phyloP scores from a whole-genome alignment of 495 filamentous ascomycete species.

The Hypoxylon trugodes region DNA sequence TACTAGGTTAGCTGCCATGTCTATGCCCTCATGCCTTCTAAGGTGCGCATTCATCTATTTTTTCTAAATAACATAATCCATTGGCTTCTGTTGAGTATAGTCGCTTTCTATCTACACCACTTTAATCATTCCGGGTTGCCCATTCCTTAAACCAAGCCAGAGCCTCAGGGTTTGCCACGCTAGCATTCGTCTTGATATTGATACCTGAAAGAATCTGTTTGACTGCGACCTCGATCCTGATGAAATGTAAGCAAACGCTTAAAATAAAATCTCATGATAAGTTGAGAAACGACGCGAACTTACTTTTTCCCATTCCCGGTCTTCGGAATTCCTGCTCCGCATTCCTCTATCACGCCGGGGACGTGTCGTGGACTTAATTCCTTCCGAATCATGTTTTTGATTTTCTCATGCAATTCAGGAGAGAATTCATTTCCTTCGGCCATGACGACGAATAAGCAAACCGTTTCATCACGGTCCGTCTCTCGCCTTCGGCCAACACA shows the following conservation, averaged over 20 bases:
- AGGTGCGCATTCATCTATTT: not conserved
- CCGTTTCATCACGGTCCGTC: constrained; percentile 80
- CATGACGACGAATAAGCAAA: constrained; percentile 87
- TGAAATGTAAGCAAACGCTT: constrained; percentile 2
- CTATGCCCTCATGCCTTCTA: not conserved
- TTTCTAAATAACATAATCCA: too few species aligned
- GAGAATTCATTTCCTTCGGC: constrained; percentile 59
- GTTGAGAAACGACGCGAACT: constrained; percentile 26
- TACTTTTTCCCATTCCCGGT: constrained; percentile 93
- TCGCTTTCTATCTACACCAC: not conserved
- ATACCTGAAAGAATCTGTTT: constrained; percentile 93
- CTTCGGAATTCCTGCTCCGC: constrained; percentile 78
- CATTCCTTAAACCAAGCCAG: constrained; percentile 85
- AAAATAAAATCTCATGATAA: not conserved
- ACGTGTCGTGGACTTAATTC: constrained; percentile 89
- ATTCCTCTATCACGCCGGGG: constrained; percentile 79
- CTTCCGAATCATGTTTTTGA: constrained; percentile 70
- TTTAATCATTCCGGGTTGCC: constrained; percentile 53
- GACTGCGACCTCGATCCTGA: constrained; percentile 84
- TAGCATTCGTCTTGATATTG: constrained; percentile 83
- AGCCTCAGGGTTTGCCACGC: constrained; percentile 84
- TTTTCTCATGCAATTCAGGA: constrained; percentile 61
- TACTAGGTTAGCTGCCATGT: not conserved
- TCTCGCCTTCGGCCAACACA: constrained; percentile 81
- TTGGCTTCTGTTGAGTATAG: too few species aligned